Evolutionary conservation across 2,329 filamentous ascomycete species (phyloP).

Genomic region (Fusarium pseudograminearum): DNA sequence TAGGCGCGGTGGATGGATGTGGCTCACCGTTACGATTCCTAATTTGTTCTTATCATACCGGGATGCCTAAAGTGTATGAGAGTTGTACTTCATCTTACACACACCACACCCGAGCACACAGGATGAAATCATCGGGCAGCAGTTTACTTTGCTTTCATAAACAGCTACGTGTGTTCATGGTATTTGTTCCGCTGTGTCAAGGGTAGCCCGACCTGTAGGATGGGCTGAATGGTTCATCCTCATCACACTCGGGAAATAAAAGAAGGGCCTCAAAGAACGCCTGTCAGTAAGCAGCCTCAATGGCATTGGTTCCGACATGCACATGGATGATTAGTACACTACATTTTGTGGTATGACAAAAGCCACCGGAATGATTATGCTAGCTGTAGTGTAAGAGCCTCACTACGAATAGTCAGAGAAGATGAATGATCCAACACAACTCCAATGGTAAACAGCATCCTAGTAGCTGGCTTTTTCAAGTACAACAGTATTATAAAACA

Average conservation of each 20-base stretch:
- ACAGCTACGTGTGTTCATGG: constrained; percentile 1
- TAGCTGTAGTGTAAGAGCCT: neutral
- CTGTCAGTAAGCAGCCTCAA: neutral
- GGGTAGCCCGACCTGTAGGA: constrained; percentile 11
- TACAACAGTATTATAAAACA: neutral
- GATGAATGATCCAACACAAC: neutral
- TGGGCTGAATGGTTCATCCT: constrained; percentile 3
- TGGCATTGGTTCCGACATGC: constrained; percentile 15
- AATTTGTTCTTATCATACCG: neutral
- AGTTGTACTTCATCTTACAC: neutral
- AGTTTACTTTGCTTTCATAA: constrained; percentile 1
- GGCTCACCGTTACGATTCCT: neutral
- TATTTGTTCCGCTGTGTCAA: constrained; percentile 1
- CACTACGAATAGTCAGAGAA: neutral
- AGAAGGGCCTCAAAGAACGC: constrained; percentile 34
- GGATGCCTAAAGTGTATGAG: neutral
- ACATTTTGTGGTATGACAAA: neutral
- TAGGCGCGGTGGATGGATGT: constrained; percentile 25
- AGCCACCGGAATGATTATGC: neutral
- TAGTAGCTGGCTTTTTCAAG: neutral
- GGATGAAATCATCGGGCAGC: neutral
- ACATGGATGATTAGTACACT: neutral
- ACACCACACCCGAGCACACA: constrained; percentile 5
- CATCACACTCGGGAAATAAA: constrained; percentile 11
- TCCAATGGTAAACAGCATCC: too few species aligned